Evolutionary conservation across 2,329 filamentous ascomycete species (phyloP).

Genomic region (Colletotrichum trifolii): DNA sequence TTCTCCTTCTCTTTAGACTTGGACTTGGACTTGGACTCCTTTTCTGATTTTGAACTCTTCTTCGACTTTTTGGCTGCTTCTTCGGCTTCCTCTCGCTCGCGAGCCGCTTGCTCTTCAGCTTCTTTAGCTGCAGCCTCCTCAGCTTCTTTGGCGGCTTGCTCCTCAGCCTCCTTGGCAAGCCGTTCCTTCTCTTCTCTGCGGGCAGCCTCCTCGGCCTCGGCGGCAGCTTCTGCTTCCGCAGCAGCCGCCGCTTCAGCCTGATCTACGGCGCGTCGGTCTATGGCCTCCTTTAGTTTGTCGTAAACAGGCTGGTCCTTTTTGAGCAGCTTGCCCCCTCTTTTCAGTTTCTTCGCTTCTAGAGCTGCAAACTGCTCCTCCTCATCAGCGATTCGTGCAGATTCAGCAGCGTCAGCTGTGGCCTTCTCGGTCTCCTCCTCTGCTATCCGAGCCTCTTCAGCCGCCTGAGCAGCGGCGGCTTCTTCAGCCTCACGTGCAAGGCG

Average conservation of each 20-base stretch:
- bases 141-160: slow-evolving; percentile 52
- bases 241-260: slow-evolving; percentile 52
- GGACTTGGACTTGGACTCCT: slow-evolving; percentile 48
- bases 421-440: slow-evolving; percentile 42
- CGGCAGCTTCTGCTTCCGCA: slow-evolving; percentile 49
- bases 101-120: slow-evolving; percentile 42
- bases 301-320: slow-evolving; percentile 60
- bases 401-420: slow-evolving; percentile 46
- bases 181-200: slow-evolving; percentile 42
- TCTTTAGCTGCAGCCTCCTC: slow-evolving; percentile 46
- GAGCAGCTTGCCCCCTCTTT: slow-evolving; percentile 54
- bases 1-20: slow-evolving; percentile 48
- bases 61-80: slow-evolving; percentile 54
- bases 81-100: slow-evolving; percentile 45
- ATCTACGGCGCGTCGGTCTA: slow-evolving; percentile 51
- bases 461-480: slow-evolving; percentile 44
- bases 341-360: slow-evolving; percentile 60
- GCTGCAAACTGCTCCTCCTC: slow-evolving; percentile 53
- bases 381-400: slow-evolving; percentile 43
- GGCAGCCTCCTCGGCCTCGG: slow-evolving; percentile 40
- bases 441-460: slow-evolving; percentile 42
- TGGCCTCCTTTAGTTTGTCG: slow-evolving; percentile 49
- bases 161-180: slow-evolving; percentile 52
- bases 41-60: slow-evolving; percentile 50
- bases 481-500: slow-evolving; percentile 43